Base-by-base conservation (phyloP, 805 yeast species). In the Cyberlindnera euphorbiiphila region DNA sequence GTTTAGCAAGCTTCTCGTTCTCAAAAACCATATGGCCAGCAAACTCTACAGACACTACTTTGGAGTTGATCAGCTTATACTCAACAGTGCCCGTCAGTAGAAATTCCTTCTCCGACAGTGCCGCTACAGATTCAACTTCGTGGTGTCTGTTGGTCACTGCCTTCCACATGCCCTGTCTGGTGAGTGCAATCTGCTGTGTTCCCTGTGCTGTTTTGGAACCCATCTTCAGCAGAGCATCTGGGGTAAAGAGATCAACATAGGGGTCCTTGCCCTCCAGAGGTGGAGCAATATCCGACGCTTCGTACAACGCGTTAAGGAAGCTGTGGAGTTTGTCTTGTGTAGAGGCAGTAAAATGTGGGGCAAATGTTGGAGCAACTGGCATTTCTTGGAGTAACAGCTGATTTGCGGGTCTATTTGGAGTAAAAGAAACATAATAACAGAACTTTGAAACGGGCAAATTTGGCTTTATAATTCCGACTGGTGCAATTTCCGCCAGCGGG, bases 121-220 rank as follows among this genome's bases (percentile, higher is more conserved):
- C 6, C 10, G 34, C 27, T 11, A 31, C 28, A 6, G 14, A 23
- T 7, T 9, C 6, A 10, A 31, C 28, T 15, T 31, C 22, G 19
- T 31, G 34, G 17, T 31, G 28, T 31, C 34, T 31, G 22, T 31
- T 15, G 3, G 27, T 31, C 12, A 31, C 28, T 4, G 25, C 10
- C 22, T 23, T 31, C 34, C 34, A 31, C 34, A 31, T 31, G 4
- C 26, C 26, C 22, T 31, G 26, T 24, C 34, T 31, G 28, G 17
- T 31, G 14, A 5, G 8, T 6, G 24, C 22, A 15, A 31, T 31
- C 14, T 7, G 22, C 6, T 31, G 13, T 4, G 22, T 9, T 3
- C 34, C 34, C 9, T 15, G 12, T n/a, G 24, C 4, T 4, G 15
- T 15, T 21, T 22, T 23, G 6, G 16, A 13, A 11, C 28, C 34